Percentiles rank a stretch among this genome's conserved stretches.
Evolutionary conservation across 179 eudicot species (phyloP).

Genomic region (Actinidia polygama): DNA sequence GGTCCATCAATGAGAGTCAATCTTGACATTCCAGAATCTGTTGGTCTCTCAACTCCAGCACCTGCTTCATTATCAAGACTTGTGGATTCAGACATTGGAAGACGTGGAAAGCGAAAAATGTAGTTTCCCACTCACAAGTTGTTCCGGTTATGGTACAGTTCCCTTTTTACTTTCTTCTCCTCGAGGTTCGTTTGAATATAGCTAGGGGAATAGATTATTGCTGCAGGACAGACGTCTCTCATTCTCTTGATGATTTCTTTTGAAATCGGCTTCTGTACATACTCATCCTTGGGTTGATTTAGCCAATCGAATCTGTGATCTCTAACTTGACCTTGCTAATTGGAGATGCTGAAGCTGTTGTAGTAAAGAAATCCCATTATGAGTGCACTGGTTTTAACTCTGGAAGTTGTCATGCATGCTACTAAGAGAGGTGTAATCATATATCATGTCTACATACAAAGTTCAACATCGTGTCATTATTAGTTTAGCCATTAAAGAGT

Average conservation of each 20-base stretch:
- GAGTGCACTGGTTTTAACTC: neutral
- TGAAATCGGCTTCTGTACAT: neutral
- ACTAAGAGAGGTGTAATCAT: neutral
- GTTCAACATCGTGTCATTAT: neutral
- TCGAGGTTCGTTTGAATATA: neutral
- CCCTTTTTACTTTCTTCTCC: neutral
- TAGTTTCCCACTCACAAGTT: conserved; percentile 27
- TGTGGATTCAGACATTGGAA: conserved; percentile 67
- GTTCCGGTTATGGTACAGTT: neutral
- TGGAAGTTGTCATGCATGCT: neutral
- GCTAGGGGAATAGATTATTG: neutral
- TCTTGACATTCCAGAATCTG: conserved; percentile 95
- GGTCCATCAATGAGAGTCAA: conserved; percentile 55
- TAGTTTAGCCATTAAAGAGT: neutral
- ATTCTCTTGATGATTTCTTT: neutral
- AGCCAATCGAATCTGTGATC: neutral
- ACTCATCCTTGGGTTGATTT: neutral
- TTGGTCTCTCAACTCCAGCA: conserved; percentile 59
- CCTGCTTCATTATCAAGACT: conserved; percentile 72
- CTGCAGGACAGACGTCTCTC: neutral
- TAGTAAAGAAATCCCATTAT: neutral
- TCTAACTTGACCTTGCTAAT: neutral
- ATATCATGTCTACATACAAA: neutral
- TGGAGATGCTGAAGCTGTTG: neutral
- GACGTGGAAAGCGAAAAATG: conserved; percentile 73